Evolutionary conservation across 2,329 filamentous ascomycete genomes (phyloP), one percentile per base, ranked within the genome.

Genomic region (Arthrinium phaeospermum): DNA sequence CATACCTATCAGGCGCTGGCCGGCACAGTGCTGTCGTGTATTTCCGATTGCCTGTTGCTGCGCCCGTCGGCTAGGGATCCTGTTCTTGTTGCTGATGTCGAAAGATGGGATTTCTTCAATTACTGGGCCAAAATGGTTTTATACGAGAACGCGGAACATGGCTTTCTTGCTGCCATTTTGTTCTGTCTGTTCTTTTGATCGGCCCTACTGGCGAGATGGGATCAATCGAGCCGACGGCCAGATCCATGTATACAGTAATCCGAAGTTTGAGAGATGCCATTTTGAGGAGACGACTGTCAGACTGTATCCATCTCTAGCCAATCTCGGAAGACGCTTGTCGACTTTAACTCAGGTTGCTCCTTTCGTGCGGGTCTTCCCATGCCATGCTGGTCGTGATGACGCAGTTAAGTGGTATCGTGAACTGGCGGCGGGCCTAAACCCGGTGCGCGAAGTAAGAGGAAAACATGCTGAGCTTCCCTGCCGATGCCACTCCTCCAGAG

Each of bases 311-410:
- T 61, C 19, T 3, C 41, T 64, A 19, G 57, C 57, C 34, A 64
- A 64, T 64, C 57, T 64, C 57, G 34, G 57, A 64, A 41, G 34
- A 64, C 34, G 57, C 57, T n/a, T 41, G 57, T 41, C 10, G 57
- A 24, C 34, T 64, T 64, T 64, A 19, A 64, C 57, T 41, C 34
- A n/a, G n/a, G 57, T 37, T 13, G 57, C n/a, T 64, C 57, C 30
- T 41, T 64, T 64, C 30, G 57, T n/a, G 57, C 57, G 57, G 57
- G 57, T 64, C 57, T 64, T 64, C 34, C 57, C 57, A 64, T 64
- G 34, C 57, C 12, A 41, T 41, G 57, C 27, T 34, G 22, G 57
- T 8, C 37, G 34, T 41, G 34, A 64, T 64, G 57, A 64, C 57
- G 57, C 57, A 64, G 57, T 64, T 64, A 8, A 14, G 57, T 64